Conservation (phyloP, 768 basidiomycete genomes). For the Kwoniella shandongensis region DNA sequence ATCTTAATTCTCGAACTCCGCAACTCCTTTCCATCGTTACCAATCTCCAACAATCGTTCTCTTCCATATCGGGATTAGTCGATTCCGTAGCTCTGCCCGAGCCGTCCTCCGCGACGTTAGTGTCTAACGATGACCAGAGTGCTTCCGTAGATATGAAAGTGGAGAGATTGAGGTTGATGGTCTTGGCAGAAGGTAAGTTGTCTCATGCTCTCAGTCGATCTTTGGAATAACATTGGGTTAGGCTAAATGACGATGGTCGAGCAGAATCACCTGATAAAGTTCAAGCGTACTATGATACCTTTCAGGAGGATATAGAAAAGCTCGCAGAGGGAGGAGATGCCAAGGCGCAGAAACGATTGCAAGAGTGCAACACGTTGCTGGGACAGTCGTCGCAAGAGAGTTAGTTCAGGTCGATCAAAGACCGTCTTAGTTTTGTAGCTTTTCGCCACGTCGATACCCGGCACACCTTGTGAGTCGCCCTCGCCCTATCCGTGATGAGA, state of each 20-base stretch:
- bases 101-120: not conserved
- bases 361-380: no score
- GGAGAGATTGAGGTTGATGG: conserved; percentile 31
- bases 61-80: conserved; percentile 46
- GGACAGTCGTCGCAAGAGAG: no score
- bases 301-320: not conserved
- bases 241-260: not conserved
- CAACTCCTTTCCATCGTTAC: conserved; percentile 49
- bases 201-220: not conserved
- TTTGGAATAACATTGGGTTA: not conserved
- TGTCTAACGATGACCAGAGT: not conserved
- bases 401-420: no score
- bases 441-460: no score
- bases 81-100: conserved; percentile 38
- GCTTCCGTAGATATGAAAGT: conserved; percentile 1
- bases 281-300: conserved; percentile 3
- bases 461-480: no score
- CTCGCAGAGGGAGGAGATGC: not conserved
- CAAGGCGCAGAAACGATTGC: no score
- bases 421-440: no score
- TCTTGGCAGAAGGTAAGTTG: conserved; percentile 31
- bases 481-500: not conserved
- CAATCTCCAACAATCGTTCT: conserved; percentile 48
- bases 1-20: conserved; percentile 49
- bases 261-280: conserved; percentile 15